phyloP scores from a whole-genome alignment of 441 rosid genomes.

The Daphne laureola region DNA sequence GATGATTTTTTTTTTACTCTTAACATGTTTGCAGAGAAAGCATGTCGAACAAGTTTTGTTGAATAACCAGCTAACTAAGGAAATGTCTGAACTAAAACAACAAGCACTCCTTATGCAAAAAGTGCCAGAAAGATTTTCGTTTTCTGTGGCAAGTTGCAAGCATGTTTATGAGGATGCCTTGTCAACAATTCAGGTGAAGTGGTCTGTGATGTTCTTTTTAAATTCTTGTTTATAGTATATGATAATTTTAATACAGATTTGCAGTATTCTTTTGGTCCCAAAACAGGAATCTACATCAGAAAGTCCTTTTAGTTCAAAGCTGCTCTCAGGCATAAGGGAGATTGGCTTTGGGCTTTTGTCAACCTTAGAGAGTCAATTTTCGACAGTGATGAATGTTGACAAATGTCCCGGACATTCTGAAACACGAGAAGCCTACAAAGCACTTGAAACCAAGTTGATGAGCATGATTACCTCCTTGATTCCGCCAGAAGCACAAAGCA shows the following conservation, averaged over 20 bases:
- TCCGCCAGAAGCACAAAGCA: slow-evolving; percentile 24
- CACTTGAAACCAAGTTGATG: slow-evolving; percentile 38
- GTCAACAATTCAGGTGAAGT: slow-evolving; percentile 48
- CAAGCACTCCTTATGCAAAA: slow-evolving; percentile 31
- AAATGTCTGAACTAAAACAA: slow-evolving; percentile 57
- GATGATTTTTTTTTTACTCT: slow-evolving; percentile 4
- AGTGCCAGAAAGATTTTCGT: slow-evolving; percentile 41
- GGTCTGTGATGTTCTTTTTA: slow-evolving; percentile 10
- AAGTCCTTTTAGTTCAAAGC: slow-evolving; percentile 40
- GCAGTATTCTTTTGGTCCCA: slow-evolving; percentile 15
- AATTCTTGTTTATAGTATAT: slow-evolving; percentile 4
- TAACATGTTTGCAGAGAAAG: slow-evolving; percentile 38
- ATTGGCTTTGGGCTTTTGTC: slow-evolving; percentile 47
- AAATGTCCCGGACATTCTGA: slow-evolving; percentile 20
- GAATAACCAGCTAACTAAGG: slow-evolving; percentile 44
- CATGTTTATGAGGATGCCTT: slow-evolving; percentile 41
- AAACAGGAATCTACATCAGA: slow-evolving; percentile 40
- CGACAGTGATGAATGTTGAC: slow-evolving; percentile 25
- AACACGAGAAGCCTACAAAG: slow-evolving; percentile 36
- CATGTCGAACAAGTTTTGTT: slow-evolving; percentile 41
- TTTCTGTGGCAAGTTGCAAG: slow-evolving; percentile 44
- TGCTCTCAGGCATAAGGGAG: slow-evolving; percentile 43
- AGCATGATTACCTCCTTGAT: slow-evolving; percentile 30
- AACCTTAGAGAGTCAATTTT: slow-evolving; percentile 47
- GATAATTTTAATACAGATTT: slow-evolving; percentile 3